phyloP scores from a whole-genome alignment of 495 filamentous ascomycete species.

The Xylaria intraflava region DNA sequence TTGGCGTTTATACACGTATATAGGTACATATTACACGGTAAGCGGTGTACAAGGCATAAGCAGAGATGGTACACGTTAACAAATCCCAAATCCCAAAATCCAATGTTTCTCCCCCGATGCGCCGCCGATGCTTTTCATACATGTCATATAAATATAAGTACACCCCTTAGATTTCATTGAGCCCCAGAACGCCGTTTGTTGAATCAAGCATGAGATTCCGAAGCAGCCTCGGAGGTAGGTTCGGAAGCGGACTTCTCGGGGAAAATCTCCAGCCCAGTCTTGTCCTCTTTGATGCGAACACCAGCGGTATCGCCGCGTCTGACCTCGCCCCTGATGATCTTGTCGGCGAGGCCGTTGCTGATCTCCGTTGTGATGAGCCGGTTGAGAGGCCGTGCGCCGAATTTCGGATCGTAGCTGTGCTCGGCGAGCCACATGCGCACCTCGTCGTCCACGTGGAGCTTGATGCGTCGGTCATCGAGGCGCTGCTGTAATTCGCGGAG shows the following conservation, averaged over 20 bases:
- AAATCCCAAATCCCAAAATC: not conserved
- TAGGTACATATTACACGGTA: no score
- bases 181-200: not conserved
- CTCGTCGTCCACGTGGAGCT: slow-evolving; percentile 58
- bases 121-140: slow-evolving; percentile 1
- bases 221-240: not conserved
- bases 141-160: not conserved
- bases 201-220: not conserved
- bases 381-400: slow-evolving; percentile 90
- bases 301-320: slow-evolving; percentile 64
- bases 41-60: no score
- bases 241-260: not conserved
- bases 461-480: slow-evolving; percentile 82
- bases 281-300: slow-evolving; percentile 56
- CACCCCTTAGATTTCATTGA: not conserved
- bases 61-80: not conserved
- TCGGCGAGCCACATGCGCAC: slow-evolving; percentile 82
- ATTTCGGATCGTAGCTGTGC: slow-evolving; percentile 82
- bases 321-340: slow-evolving; percentile 82
- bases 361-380: slow-evolving; percentile 83
- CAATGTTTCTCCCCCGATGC: not conserved
- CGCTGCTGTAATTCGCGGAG: slow-evolving; percentile 75
- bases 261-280: slow-evolving; percentile 43
- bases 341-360: slow-evolving; percentile 80
- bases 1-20: no score